Evolutionary conservation across 225 moss, liverwort and hornwort species (phyloP), one percentile per base, ranked within the genome.

Genomic region (Bryum argenteum): DNA sequence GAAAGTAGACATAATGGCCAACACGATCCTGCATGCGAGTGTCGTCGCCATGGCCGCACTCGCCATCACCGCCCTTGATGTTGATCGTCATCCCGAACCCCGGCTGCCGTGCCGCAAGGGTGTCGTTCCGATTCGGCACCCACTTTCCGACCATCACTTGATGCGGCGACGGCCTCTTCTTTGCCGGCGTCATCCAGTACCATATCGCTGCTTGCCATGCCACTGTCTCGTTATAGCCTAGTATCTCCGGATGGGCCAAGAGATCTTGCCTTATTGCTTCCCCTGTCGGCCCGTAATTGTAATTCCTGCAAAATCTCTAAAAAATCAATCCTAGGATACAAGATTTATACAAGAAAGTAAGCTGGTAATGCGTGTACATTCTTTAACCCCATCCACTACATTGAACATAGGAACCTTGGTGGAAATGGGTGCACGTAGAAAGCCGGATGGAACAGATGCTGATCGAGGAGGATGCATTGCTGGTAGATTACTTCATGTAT

Each of bases 21-120:
- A 91, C 78, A 54, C 90, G 85, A 58, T 89, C 76, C 39, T 84
- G 79, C 79, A 83, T 90, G 11, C 82, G 82, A 8, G 85, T 58
- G 55, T 84, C 91, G 39, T 84, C 83, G 18, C 91, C 96, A 42
- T 96, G 93, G 47, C 97, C 97, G 16, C 97, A 94, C 70, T 97
- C 90, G 8, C 77, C 73, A 51, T 86, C 80, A 33, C 90, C 88
- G 58, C 75, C 70, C 61, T 85, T 73, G 67, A 94, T 87, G 75
- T 97, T 97, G 53, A 90, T 92, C 13, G 97, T 94, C 87, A 89
- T 58, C 45, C 94, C 97, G 16, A 97, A 97, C 23, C 94, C 92
- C 0, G 92, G 76, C 0, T 21, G 38, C 63, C 87, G 84, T 19
- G 57, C 78, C 0, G 61, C 62, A 0, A 54, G 45, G 0, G 74